phyloP scores from a whole-genome alignment of 78 protist species.

The Polysphondylium violaceum region DNA sequence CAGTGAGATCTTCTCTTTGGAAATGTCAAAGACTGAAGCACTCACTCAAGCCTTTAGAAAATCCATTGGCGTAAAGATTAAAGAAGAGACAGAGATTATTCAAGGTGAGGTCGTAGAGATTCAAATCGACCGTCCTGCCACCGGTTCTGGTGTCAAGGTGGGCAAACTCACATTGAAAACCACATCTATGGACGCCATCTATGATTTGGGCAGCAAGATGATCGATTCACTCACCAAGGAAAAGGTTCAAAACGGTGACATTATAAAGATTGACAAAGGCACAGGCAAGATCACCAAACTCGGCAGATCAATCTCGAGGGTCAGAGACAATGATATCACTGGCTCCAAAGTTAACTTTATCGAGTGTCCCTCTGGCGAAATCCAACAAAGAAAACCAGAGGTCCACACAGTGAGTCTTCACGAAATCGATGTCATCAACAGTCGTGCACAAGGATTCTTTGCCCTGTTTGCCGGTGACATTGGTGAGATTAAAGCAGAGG shows the following conservation, averaged over 20 bases:
- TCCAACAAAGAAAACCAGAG: conserved; percentile 96
- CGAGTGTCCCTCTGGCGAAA: conserved; percentile 97
- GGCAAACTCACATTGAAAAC: conserved; percentile 99
- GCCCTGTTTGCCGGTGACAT: conserved; percentile 98
- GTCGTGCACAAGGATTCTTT: conserved; percentile 96
- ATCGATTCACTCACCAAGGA: conserved; percentile 98
- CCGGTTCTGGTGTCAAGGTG: conserved; percentile 86
- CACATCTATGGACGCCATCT: conserved; percentile 99
- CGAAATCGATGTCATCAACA: conserved; percentile 99
- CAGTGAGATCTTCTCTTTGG: conserved; percentile 98
- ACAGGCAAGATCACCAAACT: conserved; percentile 96
- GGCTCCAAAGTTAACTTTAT: conserved; percentile 93
- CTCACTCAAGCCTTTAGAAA: conserved; percentile 98
- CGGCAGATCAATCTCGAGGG: conserved; percentile 96
- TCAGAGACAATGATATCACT: conserved; percentile 97
- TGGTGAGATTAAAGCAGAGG: conserved; percentile 96
- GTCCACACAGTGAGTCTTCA: conserved; percentile 97
- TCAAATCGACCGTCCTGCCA: conserved; percentile 90
- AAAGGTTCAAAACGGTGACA: conserved; percentile 96
- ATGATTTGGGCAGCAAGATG: conserved; percentile 99
- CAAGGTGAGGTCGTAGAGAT: conserved; percentile 99
- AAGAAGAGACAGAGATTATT: conserved; percentile 99
- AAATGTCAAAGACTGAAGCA: conserved; percentile 99
- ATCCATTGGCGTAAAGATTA: conserved; percentile 97
- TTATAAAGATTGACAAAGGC: conserved; percentile 98